These are phyloP conservation scores for Geotrichum aggregatum DNA, from an alignment of 1,139 yeast genomes.

Conservation along the genomic window DNA sequence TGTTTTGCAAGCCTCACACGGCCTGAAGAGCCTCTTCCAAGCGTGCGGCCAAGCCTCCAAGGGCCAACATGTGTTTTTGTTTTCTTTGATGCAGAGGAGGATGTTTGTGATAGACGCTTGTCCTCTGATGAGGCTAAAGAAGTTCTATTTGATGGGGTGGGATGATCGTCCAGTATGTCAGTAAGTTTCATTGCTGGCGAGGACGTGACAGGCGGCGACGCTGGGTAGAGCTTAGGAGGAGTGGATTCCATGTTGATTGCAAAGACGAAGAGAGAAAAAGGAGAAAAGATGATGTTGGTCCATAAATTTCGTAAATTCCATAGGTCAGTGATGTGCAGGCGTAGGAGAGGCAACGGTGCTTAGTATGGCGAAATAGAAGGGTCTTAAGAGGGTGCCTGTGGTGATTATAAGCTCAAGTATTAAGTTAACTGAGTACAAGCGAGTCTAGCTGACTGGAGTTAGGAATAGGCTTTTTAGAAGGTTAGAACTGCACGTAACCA, in stretches of 20 bases:
- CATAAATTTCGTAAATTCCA: too few relatives aligned
- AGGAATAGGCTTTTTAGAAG: background rate
- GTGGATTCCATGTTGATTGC: background rate
- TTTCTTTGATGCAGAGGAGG: constrained; percentile 48
- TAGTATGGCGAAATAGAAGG: background rate
- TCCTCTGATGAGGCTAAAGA: constrained; percentile 10
- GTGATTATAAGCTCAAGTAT: background rate
- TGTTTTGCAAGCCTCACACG: constrained; percentile 90
- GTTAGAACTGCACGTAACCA: constrained; percentile 4
- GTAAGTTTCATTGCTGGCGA: constrained; percentile 8
- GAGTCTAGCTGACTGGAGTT: too few relatives aligned
- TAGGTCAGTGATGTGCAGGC: constrained; percentile 6
- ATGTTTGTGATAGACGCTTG: constrained; percentile 58
- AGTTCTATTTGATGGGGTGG: background rate
- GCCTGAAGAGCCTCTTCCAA: constrained; percentile 94
- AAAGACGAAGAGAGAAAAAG: background rate
- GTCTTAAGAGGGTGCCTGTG: background rate
- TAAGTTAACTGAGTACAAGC: too few relatives aligned
- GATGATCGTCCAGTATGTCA: constrained; percentile 4
- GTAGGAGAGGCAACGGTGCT: constrained; percentile 8
- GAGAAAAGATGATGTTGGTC: background rate
- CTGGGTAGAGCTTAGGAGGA: background rate
- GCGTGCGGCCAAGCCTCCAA: constrained; percentile 89
- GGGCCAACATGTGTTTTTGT: constrained; percentile 83
- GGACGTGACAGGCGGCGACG: background rate